Evolutionary conservation across 306 rosid species (phyloP).

Genomic region (Quercus parvula): DNA sequence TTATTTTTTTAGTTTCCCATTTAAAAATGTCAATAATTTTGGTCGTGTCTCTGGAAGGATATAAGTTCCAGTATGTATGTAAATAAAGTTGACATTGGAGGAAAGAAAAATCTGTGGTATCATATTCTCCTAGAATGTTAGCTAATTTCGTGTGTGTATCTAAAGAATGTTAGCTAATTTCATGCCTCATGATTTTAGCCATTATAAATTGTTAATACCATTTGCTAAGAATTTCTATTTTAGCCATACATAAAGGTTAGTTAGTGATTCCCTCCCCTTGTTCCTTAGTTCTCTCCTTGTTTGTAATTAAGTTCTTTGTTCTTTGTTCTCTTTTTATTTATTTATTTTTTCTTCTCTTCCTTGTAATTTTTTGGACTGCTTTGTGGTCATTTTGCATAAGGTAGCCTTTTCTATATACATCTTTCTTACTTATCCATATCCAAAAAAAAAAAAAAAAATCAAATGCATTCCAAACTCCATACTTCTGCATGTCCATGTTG

Average conservation of each 20-base stretch:
- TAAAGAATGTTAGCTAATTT: neutral
- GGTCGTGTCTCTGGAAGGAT: neutral
- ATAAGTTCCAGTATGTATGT: neutral
- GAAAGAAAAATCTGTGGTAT: neutral
- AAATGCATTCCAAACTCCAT: neutral
- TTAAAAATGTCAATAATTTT: neutral
- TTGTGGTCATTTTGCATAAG: no score
- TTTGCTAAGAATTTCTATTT: neutral
- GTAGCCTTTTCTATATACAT: no score
- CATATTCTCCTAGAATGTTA: neutral
- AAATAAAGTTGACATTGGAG: neutral
- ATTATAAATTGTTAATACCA: neutral
- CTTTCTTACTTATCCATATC: no score
- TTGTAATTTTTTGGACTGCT: no score
- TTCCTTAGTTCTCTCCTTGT: no score
- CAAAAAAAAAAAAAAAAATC: neutral
- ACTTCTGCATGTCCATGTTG: neutral
- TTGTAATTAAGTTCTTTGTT: no score
- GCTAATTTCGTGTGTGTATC: neutral
- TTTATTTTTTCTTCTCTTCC: no score
- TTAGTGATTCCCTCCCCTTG: neutral
- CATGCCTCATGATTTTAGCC: neutral
- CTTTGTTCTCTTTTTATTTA: no score
- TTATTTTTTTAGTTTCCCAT: neutral
- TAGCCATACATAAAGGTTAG: neutral